Conservation (phyloP, 176 grass and related monocot species). For the Cymbopogon citratus region DNA sequence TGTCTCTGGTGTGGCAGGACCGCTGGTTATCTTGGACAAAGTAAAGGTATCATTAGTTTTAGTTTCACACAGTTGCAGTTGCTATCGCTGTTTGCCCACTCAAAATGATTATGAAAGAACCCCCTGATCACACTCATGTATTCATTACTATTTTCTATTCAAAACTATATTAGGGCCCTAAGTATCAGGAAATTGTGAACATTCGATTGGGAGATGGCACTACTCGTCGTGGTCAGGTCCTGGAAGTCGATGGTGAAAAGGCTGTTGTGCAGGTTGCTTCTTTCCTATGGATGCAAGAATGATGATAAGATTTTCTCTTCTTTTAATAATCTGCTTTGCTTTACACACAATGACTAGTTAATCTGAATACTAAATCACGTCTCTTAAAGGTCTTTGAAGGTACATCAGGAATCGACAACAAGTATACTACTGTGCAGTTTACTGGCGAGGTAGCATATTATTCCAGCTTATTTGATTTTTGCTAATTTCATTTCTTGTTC, state of each 20-base stretch:
- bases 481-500: neutral
- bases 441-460: constrained; percentile 59
- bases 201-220: constrained; percentile 93
- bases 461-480: neutral
- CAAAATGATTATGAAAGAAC: neutral
- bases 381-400: constrained; percentile 88
- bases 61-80: neutral
- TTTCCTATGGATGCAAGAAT: neutral
- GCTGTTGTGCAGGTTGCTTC: constrained; percentile 94
- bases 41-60: constrained; percentile 62
- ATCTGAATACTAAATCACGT: neutral
- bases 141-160: neutral
- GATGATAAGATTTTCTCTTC: neutral
- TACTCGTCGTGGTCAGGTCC: constrained; percentile 93
- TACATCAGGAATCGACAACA: constrained; percentile 94
- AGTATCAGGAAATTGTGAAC: constrained; percentile 99
- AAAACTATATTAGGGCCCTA: constrained; percentile 61
- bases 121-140: neutral
- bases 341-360: neutral
- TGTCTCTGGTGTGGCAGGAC: constrained; percentile 94
- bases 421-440: constrained; percentile 89
- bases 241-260: constrained; percentile 98
- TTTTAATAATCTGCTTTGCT: neutral
- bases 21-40: constrained; percentile 98
- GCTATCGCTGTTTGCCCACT: neutral